Base-by-base conservation (phyloP, 169 alveolate species). In the Eimeria maxima region DNA sequence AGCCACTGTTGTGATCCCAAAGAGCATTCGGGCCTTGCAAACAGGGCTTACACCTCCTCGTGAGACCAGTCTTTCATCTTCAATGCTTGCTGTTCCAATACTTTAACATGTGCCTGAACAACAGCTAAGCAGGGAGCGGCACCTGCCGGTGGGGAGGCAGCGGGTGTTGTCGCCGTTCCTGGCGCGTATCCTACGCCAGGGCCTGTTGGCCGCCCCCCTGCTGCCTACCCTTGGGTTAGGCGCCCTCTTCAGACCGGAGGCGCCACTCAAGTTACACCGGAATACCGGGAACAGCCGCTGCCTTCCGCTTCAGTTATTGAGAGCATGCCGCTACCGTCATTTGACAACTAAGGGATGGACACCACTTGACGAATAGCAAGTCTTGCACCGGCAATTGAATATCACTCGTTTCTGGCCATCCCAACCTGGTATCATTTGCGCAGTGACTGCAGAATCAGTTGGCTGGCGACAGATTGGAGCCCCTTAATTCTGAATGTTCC, bases 261-360 rank as follows among this genome's bases (percentile, higher is more conserved):
- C 33, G 44, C 63, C 50, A 38, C 53, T 38, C 42, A 8, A 20
- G 5, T 50, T 38, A 8, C 44, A 10, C 93, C 93, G 60, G 29
- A 63, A 38, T 81, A 86, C 80, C 93, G 80, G 29, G 65, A 20
- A 42, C 60, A 42, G 81, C 81, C 81, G 29, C 80, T 86, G 38
- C 80, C 93, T 38, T 86, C 93, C 29, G 81, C 93, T 63, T 86
- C 93, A 33, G 93, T 86, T 33, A 38, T 73, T 45, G 93, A 86
- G 63, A 86, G 93, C 93, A 55, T 86, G 93, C 93, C 93, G 10
- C 81, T 86, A 11, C 93, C 93, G 42, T 86, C 93, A 27, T 86
- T 63, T 27, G 93, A 86, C 93, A 86, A 86, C 65, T 86, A 81
- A 86, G 42, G 27, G 27, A 42, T 20, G 18, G 8, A 29, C 47